Evolutionary conservation across 2,329 filamentous ascomycete genomes (phyloP).

Genomic region (Calonectria naviculata): DNA sequence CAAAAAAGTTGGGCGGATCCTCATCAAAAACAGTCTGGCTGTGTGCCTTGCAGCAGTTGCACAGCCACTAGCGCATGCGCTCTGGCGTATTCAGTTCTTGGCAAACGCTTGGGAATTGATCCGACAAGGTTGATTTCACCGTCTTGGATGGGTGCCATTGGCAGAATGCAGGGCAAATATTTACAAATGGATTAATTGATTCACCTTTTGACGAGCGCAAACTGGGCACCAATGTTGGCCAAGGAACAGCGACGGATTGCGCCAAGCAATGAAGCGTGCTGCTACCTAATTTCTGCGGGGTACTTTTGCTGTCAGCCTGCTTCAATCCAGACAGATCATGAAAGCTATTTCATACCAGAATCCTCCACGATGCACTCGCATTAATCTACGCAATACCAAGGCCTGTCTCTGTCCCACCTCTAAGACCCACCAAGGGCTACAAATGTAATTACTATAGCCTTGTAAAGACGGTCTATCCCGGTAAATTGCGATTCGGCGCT

Average conservation of each 20-base stretch:
- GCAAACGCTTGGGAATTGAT: background rate
- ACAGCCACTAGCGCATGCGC: background rate
- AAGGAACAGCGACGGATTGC: no score
- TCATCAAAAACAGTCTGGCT: background rate
- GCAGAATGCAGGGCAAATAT: background rate
- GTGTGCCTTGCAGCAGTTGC: background rate
- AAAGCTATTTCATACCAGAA: no score
- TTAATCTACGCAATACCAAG: no score
- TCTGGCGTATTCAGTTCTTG: background rate
- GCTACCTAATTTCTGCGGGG: background rate
- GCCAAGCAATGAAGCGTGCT: background rate
- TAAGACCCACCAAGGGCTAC: no score
- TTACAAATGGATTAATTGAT: background rate
- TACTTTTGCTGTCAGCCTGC: no score
- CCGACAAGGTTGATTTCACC: background rate
- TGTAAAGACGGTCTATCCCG: no score
- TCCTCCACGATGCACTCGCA: no score
- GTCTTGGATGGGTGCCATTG: background rate
- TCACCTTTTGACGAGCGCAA: background rate
- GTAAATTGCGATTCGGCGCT: no score
- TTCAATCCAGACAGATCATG: no score
- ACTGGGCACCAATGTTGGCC: background rate
- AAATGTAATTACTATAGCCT: no score
- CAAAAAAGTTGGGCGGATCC: background rate
- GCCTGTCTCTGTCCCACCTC: no score